Base-by-base conservation (phyloP, 129 eudicot genomes). In the Dittrichia graveolens region DNA sequence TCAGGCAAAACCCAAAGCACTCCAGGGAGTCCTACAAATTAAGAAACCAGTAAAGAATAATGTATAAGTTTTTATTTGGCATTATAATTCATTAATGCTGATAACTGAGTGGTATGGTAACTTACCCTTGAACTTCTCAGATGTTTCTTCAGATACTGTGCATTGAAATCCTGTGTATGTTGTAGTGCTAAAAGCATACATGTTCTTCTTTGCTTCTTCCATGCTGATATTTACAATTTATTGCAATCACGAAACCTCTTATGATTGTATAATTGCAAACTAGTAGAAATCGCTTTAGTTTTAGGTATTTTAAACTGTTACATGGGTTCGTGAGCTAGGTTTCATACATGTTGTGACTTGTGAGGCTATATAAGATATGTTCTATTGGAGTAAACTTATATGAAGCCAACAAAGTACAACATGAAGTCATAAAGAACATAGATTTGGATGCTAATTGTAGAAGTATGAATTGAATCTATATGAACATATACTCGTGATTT, bases 191-290 rank as follows among this genome's bases (percentile, higher is more conserved):
- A 95, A 90, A 46, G 97, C 97, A 45, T 95, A 95, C 97, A 95
- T 90, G 77, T 95, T 95, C 88, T 95, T 91, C 87, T 95, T 95
- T 42, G 99, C 97, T 83, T 95, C 99, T 83, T 95, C 99, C 89
- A 86, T 86, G 74, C 97, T 91, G 80, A 15, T 48, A 72, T 60
- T 54, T 31, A 53, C 34, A 61, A 61, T 12, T 34, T 71, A 34
- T 13, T 50, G 48, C 54, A 61, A 16, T 39, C 18, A 68, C n/a
- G 9, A 44, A 70, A 70, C 24, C 4, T 45, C 11, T 6, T 2
- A 8, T 38, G 37, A 1, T 49, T 50, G 2, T 39, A 45, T 50
- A 49, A 41, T 31, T 40, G 54, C 19, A 38, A 34, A 72, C 12
- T n/a, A 52, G 39, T 50, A n/a, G 18, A 64, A 16, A 53, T 15